Evolutionary conservation across 2,329 filamentous ascomycete species (phyloP).

Genomic region (Ophiostoma quercus): DNA sequence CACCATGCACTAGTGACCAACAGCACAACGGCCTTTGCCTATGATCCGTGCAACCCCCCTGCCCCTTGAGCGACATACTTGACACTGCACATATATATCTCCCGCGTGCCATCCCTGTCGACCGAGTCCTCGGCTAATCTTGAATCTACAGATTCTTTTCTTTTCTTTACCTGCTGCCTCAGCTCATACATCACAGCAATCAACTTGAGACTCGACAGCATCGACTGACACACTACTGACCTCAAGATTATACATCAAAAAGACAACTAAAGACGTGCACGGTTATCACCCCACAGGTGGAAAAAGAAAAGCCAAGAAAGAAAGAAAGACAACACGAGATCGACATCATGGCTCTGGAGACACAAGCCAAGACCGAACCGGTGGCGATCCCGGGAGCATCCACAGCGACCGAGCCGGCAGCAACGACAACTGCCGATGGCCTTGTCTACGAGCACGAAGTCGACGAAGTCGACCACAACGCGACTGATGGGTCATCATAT

Average conservation of each 20-base stretch:
- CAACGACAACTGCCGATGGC: background rate
- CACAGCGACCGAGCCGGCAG: background rate
- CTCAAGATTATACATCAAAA: background rate
- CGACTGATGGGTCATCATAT: constrained; percentile 20
- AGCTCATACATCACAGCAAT: background rate
- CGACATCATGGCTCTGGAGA: background rate
- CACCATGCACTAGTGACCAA: background rate
- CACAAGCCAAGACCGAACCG: background rate
- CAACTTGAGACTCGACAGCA: background rate
- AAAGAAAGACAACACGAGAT: background rate
- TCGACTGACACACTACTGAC: background rate
- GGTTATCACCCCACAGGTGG: background rate
- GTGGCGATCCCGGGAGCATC: background rate
- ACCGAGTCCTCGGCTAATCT: background rate
- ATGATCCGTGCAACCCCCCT: background rate
- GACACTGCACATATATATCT: background rate
- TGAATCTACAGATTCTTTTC: background rate
- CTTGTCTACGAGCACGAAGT: background rate
- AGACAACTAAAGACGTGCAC: background rate
- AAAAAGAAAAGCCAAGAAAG: background rate
- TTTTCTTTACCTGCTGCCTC: background rate
- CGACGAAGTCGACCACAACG: constrained; percentile 10
- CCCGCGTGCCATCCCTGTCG: background rate
- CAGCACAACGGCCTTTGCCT: background rate
- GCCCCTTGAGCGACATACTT: background rate